A percentile compares a stretch with the other conserved stretches of the same genome.
phyloP scores from a whole-genome alignment of 139 green algal species.

The Chlorella sp. region DNA sequence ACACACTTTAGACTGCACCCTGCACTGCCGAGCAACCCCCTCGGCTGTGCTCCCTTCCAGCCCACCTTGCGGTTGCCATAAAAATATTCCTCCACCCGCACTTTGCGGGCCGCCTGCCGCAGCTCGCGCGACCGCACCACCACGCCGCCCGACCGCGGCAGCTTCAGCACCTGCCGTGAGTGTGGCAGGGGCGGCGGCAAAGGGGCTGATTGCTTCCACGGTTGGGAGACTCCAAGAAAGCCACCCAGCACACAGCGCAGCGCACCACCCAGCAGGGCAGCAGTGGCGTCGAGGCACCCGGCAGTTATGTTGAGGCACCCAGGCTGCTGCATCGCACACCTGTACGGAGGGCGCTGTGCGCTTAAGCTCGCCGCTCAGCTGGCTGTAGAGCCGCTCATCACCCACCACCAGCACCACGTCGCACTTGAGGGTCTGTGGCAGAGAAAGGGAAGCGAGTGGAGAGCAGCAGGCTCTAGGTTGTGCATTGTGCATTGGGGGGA shows the following conservation, averaged over 20 bases:
- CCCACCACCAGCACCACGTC: conserved; percentile 94
- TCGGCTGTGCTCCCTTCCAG: too few species aligned
- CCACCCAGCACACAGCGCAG: too few species aligned
- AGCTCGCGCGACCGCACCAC: conserved; percentile 72
- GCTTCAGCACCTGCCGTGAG: conserved; percentile 65
- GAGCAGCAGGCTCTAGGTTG: too few species aligned
- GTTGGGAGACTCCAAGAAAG: too few species aligned
- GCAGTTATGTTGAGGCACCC: too few species aligned
- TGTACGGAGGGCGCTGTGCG: neutral
- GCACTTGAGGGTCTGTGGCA: conserved; percentile 45
- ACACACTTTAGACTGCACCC: too few species aligned
- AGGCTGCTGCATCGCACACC: neutral
- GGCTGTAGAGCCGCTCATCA: conserved; percentile 83
- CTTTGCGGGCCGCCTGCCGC: conserved; percentile 61
- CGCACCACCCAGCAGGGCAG: too few species aligned
- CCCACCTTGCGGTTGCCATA: conserved; percentile 79
- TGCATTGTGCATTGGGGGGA: too few species aligned
- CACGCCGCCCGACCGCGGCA: conserved; percentile 86
- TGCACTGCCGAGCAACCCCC: too few species aligned
- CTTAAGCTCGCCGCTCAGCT: conserved; percentile 66
- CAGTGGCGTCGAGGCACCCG: too few species aligned
- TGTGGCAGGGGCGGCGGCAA: neutral
- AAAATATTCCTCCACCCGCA: conserved; percentile 91
- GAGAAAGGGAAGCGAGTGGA: too few species aligned
- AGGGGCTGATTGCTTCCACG: too few species aligned